Base-by-base conservation (phyloP, 257 asterid species). In the Mitragyna speciosa region DNA sequence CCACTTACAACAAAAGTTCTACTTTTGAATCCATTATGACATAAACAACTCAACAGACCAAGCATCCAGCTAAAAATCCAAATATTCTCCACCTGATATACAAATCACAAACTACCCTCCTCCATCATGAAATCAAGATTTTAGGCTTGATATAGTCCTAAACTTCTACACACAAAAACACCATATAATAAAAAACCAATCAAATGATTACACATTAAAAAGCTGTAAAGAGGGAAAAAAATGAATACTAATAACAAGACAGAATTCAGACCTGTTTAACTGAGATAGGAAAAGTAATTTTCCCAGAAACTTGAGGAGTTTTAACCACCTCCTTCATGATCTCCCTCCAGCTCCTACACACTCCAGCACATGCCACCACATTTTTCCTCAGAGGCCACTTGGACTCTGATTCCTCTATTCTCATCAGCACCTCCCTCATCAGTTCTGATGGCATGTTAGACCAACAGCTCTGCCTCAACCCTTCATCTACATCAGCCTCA, bases 321-420 rank as follows among this genome's bases (percentile, higher is more conserved):
- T 80, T 77, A 0, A 93, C 97, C 36, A 91, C 64, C 85, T 93
- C 98, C 90, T 90, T 90, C 91, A 94, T 86, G 80, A 86, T 85
- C 73, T 93, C 90, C 84, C 98, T 91, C 98, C 97, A 94, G 85
- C 89, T 89, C 81, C 85, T 88, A 79, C 98, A 94, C 48, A 94
- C 98, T 16, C 97, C 96, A 0, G 97, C 95, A 85, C 96, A 91
- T 72, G 97, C 94, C 83, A 93, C 95, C 9, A 94, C 98, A 78
- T 86, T 89, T 78, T 88, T 91, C 79, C 98, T 94, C 36, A 82
- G 84, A 73, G 97, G 97, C 95, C 97, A 91, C 67, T 89, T 87
- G 1, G 89, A 76, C 78, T 88, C 97, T 22, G 88, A 83, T 61
- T 88, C 94, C 82, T 94, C 98, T 15, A 94, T 82, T 83, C 77